Base-by-base conservation (phyloP, 2,329 filamentous ascomycete species). In the Diaporthe caulivora region DNA sequence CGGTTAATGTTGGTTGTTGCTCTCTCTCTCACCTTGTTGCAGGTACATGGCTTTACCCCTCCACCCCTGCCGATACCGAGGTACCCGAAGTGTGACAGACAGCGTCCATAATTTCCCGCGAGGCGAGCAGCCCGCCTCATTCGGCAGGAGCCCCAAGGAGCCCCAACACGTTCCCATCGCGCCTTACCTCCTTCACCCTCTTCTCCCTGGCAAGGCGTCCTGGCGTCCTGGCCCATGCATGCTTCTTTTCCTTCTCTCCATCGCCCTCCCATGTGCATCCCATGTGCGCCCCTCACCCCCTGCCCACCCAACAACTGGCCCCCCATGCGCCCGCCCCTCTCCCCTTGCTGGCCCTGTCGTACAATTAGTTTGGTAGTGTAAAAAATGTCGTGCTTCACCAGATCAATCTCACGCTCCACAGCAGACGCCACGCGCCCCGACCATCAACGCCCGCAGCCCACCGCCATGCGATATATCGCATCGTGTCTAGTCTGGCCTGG, bases 51-150 rank as follows among this genome's bases (percentile, higher is more conserved):
- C 18, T 31, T 24, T 3, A 11, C 47, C 29, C 44, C 29, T 31
- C 42, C 42, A 47, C 62, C 62, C 62, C 47, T 53, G 62, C 62
- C 1, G 26, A 65, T 65, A 51, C 60, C 60, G 60, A 65, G 60
- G 60, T 21, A 65, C 60, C 60, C 60, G 60, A 65, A n/a, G 60
- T 65, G 62, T 67, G 31, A 67, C 62, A 67, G 31, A n/a, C n/a
- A n/a, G 37, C 62, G n/a, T 26, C 62, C 62, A 67, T 67, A 67
- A 67, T 67, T 67, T 67, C 62, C 62, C 62, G 62, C 60, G 13
- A 34, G 60, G 60, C 60, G 60, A 64, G 29, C 31, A 53, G 62
- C 47, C 62, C 62, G n/a, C 62, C 62, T 67, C 62, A 67, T 67
- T 67, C 47, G 62, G 62, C 62, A 67, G 62, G 44, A 65, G 42